Evolutionary conservation across 345 rosid species (phyloP).

Genomic region (Salix udensis): DNA sequence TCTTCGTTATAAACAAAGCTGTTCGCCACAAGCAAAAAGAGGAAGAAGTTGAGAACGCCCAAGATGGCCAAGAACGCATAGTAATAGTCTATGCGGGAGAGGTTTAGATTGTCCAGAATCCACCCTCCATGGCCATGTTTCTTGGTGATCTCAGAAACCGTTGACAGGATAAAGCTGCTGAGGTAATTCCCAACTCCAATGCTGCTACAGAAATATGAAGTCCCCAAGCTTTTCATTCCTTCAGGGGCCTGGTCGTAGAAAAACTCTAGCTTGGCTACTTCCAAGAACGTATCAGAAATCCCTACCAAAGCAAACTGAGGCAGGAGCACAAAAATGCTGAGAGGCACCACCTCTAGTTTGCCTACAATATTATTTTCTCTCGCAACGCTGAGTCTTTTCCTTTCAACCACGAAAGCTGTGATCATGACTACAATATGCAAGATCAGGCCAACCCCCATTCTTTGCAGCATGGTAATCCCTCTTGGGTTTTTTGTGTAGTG

Average conservation of each 20-base stretch:
- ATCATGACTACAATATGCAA: slow-evolving; percentile 52
- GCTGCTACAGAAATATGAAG: slow-evolving; percentile 59
- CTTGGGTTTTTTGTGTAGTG: slow-evolving; percentile 57
- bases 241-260: slow-evolving; percentile 89
- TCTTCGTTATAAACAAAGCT: slow-evolving; percentile 56
- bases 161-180: slow-evolving; percentile 57
- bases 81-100: slow-evolving; percentile 62
- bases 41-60: slow-evolving; percentile 47
- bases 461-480: slow-evolving; percentile 68
- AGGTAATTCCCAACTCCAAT: slow-evolving; percentile 60
- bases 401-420: slow-evolving; percentile 47
- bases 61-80: slow-evolving; percentile 55
- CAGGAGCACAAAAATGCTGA: slow-evolving; percentile 52
- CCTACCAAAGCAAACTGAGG: slow-evolving; percentile 78
- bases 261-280: slow-evolving; percentile 76
- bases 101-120: slow-evolving; percentile 67
- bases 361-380: slow-evolving; percentile 24
- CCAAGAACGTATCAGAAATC: slow-evolving; percentile 62
- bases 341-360: slow-evolving; percentile 42
- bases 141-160: slow-evolving; percentile 44
- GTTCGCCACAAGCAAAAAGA: slow-evolving; percentile 50
- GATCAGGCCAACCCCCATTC: slow-evolving; percentile 66
- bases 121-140: slow-evolving; percentile 49
- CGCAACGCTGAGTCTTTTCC: slow-evolving; percentile 54
- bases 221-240: slow-evolving; percentile 77